Conservation (phyloP, 179 eudicot genomes). For the Spergularia azorica region DNA sequence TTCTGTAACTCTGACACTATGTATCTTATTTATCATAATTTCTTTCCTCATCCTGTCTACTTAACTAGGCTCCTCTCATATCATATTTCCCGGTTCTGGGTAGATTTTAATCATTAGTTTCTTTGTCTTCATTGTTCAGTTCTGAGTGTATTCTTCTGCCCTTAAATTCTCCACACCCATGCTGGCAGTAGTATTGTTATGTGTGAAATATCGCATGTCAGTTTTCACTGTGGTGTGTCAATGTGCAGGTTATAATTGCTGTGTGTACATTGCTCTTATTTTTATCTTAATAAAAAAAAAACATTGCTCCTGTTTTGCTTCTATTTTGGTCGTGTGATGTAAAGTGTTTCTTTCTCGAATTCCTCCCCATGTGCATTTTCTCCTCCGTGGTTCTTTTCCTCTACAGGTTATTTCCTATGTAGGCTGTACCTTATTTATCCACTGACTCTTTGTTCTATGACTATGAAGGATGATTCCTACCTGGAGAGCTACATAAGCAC, state of each 20-base stretch:
- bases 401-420: not conserved
- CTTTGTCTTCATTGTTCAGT: not conserved
- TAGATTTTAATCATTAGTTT: too few species aligned
- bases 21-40: too few species aligned
- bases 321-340: not conserved
- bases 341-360: too few species aligned
- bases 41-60: too few species aligned
- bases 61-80: not conserved
- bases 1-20: too few species aligned
- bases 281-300: too few species aligned
- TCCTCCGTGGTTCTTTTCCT: not conserved
- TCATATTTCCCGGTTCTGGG: not conserved
- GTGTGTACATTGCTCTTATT: too few species aligned
- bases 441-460: not conserved
- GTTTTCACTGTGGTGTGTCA: too few species aligned
- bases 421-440: not conserved
- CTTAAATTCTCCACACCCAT: too few species aligned
- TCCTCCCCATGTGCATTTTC: not conserved
- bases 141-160: not conserved
- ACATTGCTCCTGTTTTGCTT: not conserved
- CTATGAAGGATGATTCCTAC: constrained; percentile 30
- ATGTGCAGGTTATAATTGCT: too few species aligned
- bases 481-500: constrained; percentile 35
- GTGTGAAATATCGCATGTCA: not conserved
- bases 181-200: not conserved